phyloP scores from a whole-genome alignment of 495 filamentous ascomycete genomes.

The Podospora sp. region DNA sequence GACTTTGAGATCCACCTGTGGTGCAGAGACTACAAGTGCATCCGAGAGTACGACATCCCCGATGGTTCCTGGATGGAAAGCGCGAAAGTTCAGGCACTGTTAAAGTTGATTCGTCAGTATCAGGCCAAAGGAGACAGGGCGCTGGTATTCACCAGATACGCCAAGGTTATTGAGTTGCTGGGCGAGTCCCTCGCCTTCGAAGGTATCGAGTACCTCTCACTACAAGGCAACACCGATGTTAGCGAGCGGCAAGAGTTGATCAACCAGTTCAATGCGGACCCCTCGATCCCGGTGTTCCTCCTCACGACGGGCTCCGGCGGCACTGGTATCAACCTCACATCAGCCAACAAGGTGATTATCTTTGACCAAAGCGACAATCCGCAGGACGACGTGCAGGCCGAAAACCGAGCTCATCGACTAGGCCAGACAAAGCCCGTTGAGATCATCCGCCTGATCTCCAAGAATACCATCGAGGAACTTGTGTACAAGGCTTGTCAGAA shows the following conservation, averaged over 20 bases:
- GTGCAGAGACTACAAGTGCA: slow-evolving; percentile 70
- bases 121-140: slow-evolving; percentile 82
- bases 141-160: slow-evolving; percentile 90
- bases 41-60: slow-evolving; percentile 70
- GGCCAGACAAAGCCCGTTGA: slow-evolving; percentile 90
- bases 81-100: slow-evolving; percentile 83
- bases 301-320: slow-evolving; percentile 92
- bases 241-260: slow-evolving; percentile 81
- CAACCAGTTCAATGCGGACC: slow-evolving; percentile 77
- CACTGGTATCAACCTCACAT: slow-evolving; percentile 91
- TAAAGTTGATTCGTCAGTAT: slow-evolving; percentile 70
- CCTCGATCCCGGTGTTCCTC: slow-evolving; percentile 84
- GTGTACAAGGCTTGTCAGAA: slow-evolving; percentile 86
- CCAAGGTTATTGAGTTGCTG: slow-evolving; percentile 86
- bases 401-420: slow-evolving; percentile 93
- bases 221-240: slow-evolving; percentile 86
- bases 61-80: slow-evolving; percentile 85
- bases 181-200: slow-evolving; percentile 77
- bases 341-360: slow-evolving; percentile 95
- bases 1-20: slow-evolving; percentile 84
- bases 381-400: slow-evolving; percentile 93
- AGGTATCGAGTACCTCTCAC: slow-evolving; percentile 71
- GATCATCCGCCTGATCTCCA: slow-evolving; percentile 76
- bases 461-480: slow-evolving; percentile 87
- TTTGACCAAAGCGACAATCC: slow-evolving; percentile 96